Conservation (phyloP, 768 basidiomycete species). For the Trametes coccinea region DNA sequence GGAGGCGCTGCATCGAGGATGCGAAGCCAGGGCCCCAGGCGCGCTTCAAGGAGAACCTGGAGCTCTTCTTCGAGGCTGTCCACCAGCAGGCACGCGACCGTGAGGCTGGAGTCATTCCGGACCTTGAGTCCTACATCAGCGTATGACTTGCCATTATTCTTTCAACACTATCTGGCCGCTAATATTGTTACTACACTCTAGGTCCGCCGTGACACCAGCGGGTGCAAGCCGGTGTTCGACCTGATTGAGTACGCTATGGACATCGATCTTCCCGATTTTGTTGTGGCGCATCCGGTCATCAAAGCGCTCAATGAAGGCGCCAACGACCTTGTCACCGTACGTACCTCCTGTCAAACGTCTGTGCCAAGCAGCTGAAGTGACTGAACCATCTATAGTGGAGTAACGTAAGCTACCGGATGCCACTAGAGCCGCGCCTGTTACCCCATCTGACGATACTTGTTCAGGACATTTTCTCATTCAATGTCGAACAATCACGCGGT, state of each 20-base stretch:
- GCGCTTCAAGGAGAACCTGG: constrained; percentile 74
- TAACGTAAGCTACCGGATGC: constrained; percentile 12
- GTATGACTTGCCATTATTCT: background rate
- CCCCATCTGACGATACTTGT: background rate
- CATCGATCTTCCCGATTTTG: constrained; percentile 73
- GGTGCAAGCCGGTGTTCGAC: constrained; percentile 76
- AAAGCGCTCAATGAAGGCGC: constrained; percentile 65
- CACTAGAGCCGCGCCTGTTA: background rate
- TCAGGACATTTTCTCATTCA: constrained; percentile 82
- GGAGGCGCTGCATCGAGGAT: constrained; percentile 62
- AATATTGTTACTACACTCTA: background rate
- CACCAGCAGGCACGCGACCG: constrained; percentile 71
- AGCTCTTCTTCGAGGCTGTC: constrained; percentile 77
- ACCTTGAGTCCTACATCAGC: constrained; percentile 75
- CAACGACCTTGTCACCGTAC: constrained; percentile 64
- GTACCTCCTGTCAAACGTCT: background rate
- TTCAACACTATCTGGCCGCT: background rate
- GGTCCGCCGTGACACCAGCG: constrained; percentile 75
- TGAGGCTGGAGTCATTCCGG: constrained; percentile 56
- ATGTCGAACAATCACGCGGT: constrained; percentile 78
- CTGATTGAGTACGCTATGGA: constrained; percentile 78
- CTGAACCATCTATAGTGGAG: constrained; percentile 16
- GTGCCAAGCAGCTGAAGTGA: constrained; percentile 8
- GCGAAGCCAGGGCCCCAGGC: constrained; percentile 61
- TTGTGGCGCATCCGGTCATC: constrained; percentile 72